Evolutionary conservation across 106 monocot species (phyloP).

Genomic region (Dendrobium nobile): DNA sequence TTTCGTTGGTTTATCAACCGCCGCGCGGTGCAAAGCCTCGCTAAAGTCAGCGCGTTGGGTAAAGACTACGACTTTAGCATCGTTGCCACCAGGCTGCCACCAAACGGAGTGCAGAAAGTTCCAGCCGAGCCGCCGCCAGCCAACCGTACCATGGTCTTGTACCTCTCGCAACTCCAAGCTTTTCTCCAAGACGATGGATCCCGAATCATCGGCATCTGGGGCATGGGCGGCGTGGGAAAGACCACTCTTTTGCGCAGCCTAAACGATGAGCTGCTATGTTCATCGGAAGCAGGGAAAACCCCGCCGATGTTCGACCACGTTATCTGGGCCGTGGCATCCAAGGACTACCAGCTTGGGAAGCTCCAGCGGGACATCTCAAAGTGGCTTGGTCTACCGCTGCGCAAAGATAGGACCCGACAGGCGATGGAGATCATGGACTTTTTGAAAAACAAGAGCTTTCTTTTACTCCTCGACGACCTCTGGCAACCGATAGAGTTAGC

Average conservation of each 20-base stretch:
- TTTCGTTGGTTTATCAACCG: not conserved
- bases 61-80: not conserved
- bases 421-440: conserved; percentile 7
- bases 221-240: conserved; percentile 26
- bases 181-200: conserved; percentile 1
- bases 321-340: not conserved
- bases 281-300: not conserved
- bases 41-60: not conserved
- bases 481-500: conserved; percentile 25
- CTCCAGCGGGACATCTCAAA: conserved; percentile 6
- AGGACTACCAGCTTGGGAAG: not conserved
- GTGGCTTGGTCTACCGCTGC: not conserved
- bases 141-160: not conserved
- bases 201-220: conserved; percentile 19
- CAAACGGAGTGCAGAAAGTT: not conserved
- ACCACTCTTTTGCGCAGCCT: conserved; percentile 13
- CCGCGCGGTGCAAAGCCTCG: not conserved
- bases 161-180: not conserved
- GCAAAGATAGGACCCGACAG: not conserved
- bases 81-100: not conserved
- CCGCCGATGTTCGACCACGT: conserved; percentile 5
- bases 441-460: conserved; percentile 17
- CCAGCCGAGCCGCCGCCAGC: not conserved
- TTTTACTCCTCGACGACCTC: conserved; percentile 26
- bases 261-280: not conserved